Conservation (phyloP, 140 eudicot species). For the Ambrosia hybrid region DNA sequence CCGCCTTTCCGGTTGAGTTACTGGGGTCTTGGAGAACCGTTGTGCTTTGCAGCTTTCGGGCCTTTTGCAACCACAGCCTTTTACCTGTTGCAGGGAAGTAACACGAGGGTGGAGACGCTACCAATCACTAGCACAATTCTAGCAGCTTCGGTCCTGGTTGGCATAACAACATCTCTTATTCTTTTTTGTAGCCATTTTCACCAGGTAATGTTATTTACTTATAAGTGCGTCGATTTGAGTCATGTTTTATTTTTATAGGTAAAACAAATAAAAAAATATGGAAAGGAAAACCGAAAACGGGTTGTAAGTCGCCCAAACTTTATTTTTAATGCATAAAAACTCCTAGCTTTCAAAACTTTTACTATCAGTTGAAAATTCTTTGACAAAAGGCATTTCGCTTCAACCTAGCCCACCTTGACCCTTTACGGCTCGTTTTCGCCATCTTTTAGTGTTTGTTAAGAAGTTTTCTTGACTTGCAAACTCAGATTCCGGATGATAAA, state of each 20-base stretch:
- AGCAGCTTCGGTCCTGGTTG: constrained; percentile 79
- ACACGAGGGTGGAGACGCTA: constrained; percentile 45
- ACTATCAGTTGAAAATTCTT: not conserved
- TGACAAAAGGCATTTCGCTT: not conserved
- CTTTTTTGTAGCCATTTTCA: constrained; percentile 97
- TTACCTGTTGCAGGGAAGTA: constrained; percentile 71
- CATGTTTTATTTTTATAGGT: not conserved
- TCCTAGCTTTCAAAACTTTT: not conserved
- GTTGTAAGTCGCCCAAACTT: not conserved
- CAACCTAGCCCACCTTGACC: constrained; percentile 2
- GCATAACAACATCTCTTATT: constrained; percentile 78
- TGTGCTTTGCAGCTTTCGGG: constrained; percentile 87
- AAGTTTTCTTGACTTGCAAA: not conserved
- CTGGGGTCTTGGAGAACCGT: constrained; percentile 86
- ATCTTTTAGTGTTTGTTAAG: not conserved
- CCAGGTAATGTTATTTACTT: constrained; percentile 52
- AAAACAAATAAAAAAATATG: not conserved
- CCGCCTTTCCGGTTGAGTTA: constrained; percentile 96
- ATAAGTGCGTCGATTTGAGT: not conserved
- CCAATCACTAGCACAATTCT: constrained; percentile 58
- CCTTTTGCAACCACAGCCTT: constrained; percentile 89
- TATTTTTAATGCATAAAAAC: not conserved
- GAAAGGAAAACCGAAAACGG: not conserved
- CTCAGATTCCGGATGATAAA: constrained; percentile 66
- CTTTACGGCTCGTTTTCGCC: not conserved